Conservation (phyloP, 257 asterid species). For the Solanum raphanifolium region DNA sequence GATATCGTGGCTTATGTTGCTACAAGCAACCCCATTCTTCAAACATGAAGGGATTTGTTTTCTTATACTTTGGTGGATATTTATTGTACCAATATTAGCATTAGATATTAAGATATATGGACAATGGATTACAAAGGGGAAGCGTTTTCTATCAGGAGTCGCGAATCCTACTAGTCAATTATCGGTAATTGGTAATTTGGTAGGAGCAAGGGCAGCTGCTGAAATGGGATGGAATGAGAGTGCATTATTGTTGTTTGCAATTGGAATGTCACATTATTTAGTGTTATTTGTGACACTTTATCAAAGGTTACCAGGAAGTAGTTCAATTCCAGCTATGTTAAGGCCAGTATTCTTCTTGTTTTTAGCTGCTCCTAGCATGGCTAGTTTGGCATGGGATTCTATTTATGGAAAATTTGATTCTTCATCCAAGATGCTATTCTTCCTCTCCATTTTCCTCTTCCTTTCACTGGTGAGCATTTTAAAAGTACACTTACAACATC, state of each 20-base stretch:
- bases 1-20: constrained; percentile 8
- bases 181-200: constrained; percentile 12
- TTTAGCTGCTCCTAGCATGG: constrained; percentile 11
- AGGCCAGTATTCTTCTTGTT: constrained; percentile 19
- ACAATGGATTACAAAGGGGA: constrained; percentile 16
- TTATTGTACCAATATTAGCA: constrained; percentile 3
- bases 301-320: constrained; percentile 11
- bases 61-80: constrained; percentile 2
- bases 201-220: constrained; percentile 14
- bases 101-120: constrained; percentile 17
- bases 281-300: constrained; percentile 16
- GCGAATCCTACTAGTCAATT: constrained; percentile 16
- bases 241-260: constrained; percentile 1
- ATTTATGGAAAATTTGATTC: constrained; percentile 9
- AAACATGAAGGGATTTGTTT: background rate
- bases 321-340: constrained; percentile 7
- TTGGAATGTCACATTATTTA: constrained; percentile 19
- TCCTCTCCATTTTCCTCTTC: constrained; percentile 10
- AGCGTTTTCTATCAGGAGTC: constrained; percentile 7
- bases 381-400: constrained; percentile 15
- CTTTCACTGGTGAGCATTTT: constrained; percentile 9
- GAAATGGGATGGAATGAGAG: constrained; percentile 11
- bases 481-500: background rate
- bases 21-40: constrained; percentile 4
- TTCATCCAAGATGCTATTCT: constrained; percentile 9